phyloP scores from a whole-genome alignment of 768 basidiomycete species.

The Cystofilobasidium ferigula region DNA sequence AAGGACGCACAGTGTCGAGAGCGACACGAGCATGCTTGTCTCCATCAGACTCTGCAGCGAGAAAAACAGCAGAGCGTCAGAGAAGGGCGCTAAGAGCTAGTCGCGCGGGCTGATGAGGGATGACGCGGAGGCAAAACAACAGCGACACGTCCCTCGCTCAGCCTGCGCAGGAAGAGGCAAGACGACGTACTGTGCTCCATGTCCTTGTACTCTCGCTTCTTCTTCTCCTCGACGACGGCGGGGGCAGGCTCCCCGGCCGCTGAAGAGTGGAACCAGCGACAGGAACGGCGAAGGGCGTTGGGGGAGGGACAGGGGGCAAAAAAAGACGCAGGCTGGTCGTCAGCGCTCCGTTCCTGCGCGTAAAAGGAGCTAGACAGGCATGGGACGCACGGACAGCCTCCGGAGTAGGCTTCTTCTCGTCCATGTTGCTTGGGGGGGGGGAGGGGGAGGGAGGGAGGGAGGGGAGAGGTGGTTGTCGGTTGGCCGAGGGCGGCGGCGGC shows the following conservation, averaged over 20 bases:
- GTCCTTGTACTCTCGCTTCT: constrained; percentile 73
- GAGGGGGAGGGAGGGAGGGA: neutral
- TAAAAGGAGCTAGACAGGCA: neutral
- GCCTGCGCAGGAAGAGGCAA: constrained; percentile 29
- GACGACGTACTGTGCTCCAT: constrained; percentile 29
- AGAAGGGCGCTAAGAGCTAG: neutral
- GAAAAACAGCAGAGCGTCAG: neutral
- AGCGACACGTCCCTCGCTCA: constrained; percentile 33
- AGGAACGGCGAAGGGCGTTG: constrained; percentile 7
- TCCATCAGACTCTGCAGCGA: constrained; percentile 5
- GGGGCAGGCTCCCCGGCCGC: constrained; percentile 27
- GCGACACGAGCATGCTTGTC: constrained; percentile 23
- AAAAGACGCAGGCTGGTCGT: neutral
- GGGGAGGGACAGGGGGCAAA: neutral
- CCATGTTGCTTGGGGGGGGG: neutral
- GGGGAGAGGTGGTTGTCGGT: neutral
- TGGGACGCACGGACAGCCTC: constrained; percentile 1
- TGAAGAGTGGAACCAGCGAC: constrained; percentile 1
- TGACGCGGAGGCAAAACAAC: neutral
- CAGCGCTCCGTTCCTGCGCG: neutral
- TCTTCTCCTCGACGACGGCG: constrained; percentile 36
- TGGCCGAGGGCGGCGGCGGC: neutral
- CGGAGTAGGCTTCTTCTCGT: constrained; percentile 12
- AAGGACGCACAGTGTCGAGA: constrained; percentile 7
- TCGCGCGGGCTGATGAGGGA: neutral